These are phyloP conservation scores for Begonia masoniana DNA, from an alignment of 306 rosid genomes.

Conservation along the genomic window DNA sequence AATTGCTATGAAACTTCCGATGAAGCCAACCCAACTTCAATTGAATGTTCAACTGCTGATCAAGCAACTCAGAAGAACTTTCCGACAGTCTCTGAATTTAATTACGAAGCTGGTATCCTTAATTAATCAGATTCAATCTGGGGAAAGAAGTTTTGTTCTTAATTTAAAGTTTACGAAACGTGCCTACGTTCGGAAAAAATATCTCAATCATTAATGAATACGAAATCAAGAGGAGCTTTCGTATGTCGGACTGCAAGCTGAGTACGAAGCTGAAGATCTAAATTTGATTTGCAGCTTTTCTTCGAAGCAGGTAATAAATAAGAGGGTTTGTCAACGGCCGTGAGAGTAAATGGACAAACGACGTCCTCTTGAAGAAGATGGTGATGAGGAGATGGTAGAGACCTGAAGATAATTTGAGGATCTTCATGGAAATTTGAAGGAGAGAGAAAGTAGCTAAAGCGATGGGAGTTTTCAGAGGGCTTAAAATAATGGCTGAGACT, in stretches of 20 bases:
- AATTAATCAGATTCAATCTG: too few relatives aligned
- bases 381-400: neutral
- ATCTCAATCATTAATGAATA: too few relatives aligned
- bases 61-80: too few relatives aligned
- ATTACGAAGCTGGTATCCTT: too few relatives aligned
- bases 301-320: neutral
- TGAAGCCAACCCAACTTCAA: too few relatives aligned
- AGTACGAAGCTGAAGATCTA: neutral
- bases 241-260: neutral
- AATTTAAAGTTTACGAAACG: too few relatives aligned
- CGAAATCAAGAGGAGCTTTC: too few relatives aligned
- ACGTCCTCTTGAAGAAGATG: neutral
- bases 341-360: neutral
- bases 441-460: neutral
- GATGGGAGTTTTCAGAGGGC: neutral
- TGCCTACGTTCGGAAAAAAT: too few relatives aligned
- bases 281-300: neutral
- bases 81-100: too few relatives aligned
- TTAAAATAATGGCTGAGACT: conserved; percentile 36
- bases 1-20: too few relatives aligned
- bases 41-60: too few relatives aligned
- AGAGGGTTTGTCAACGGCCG: neutral
- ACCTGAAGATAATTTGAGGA: neutral
- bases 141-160: too few relatives aligned
- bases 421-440: neutral